Evolutionary conservation across 495 filamentous ascomycete genomes (phyloP).

Genomic region (Daldinia loculata): DNA sequence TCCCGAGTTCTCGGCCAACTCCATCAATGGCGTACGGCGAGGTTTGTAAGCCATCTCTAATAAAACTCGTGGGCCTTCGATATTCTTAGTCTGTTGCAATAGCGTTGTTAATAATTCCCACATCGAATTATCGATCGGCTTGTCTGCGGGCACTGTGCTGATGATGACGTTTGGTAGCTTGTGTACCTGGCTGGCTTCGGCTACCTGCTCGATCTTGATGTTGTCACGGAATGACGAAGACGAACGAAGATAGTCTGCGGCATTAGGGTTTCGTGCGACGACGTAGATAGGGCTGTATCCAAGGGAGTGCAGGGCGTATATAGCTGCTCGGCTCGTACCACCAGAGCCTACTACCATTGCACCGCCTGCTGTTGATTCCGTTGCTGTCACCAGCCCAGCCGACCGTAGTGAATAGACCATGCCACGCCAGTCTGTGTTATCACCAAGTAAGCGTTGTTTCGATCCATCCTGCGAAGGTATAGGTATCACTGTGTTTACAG

Average conservation of each 20-base stretch:
- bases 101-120: conserved; percentile 70
- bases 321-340: conserved; percentile 89
- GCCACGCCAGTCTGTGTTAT: conserved; percentile 97
- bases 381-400: conserved; percentile 64
- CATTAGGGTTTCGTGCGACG: conserved; percentile 76
- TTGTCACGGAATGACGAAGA: conserved; percentile 75
- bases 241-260: conserved; percentile 70
- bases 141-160: conserved; percentile 90
- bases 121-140: conserved; percentile 78
- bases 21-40: conserved; percentile 81
- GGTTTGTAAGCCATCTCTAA: conserved; percentile 99
- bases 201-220: conserved; percentile 75
- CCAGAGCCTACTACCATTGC: conserved; percentile 88
- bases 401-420: conserved; percentile 85
- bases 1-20: conserved; percentile 78
- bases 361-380: conserved; percentile 48
- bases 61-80: conserved; percentile 64
- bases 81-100: conserved; percentile 63
- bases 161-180: conserved; percentile 77
- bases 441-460: conserved; percentile 69
- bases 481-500: conserved; percentile 90
- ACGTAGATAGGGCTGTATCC: conserved; percentile 87
- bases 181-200: conserved; percentile 57
- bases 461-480: conserved; percentile 41
- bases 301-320: conserved; percentile 87